A percentile compares a stretch with the other conserved stretches of the same genome.
These are phyloP conservation scores for Neocucurbitaria cava DNA, from an alignment of 2,329 filamentous ascomycete genomes.

Conservation along the genomic window DNA sequence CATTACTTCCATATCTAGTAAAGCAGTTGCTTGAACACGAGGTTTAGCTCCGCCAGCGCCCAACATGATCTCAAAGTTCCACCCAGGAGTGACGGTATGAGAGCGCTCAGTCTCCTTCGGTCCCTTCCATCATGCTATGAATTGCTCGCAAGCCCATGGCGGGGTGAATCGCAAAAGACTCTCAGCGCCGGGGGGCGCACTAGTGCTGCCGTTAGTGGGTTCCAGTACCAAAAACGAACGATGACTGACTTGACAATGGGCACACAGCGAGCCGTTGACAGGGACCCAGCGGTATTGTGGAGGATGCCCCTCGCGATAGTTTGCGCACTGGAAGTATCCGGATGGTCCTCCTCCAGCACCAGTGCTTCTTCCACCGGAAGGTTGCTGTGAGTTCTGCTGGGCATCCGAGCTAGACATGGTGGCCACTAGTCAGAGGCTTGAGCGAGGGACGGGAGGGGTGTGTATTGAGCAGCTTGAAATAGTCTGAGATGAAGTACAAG, in stretches of 20 bases:
- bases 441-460: background rate
- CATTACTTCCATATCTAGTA: background rate
- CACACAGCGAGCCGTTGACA: slow-evolving; percentile 25
- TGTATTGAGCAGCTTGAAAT: background rate
- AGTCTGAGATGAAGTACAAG: background rate
- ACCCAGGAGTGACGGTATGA: background rate
- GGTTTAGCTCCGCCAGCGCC: background rate
- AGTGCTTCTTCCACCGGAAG: slow-evolving; percentile 28
- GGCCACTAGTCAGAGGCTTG: background rate
- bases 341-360: slow-evolving; percentile 32
- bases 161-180: background rate
- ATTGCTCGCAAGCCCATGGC: background rate
- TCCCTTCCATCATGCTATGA: background rate
- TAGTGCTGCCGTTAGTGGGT: slow-evolving; percentile 24
- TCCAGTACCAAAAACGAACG: slow-evolving; percentile 14
- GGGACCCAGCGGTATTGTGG: slow-evolving; percentile 28
- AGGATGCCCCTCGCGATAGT: slow-evolving; percentile 28
- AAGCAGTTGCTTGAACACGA: background rate
- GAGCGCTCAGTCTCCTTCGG: background rate
- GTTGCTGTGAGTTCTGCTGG: slow-evolving; percentile 15
- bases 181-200: slow-evolving; percentile 30
- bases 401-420: slow-evolving; percentile 25
- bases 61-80: background rate
- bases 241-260: slow-evolving; percentile 32
- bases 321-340: slow-evolving; percentile 25